phyloP scores from a whole-genome alignment of 352 stramenopile species.

The Phytophthora nicotianae region DNA sequence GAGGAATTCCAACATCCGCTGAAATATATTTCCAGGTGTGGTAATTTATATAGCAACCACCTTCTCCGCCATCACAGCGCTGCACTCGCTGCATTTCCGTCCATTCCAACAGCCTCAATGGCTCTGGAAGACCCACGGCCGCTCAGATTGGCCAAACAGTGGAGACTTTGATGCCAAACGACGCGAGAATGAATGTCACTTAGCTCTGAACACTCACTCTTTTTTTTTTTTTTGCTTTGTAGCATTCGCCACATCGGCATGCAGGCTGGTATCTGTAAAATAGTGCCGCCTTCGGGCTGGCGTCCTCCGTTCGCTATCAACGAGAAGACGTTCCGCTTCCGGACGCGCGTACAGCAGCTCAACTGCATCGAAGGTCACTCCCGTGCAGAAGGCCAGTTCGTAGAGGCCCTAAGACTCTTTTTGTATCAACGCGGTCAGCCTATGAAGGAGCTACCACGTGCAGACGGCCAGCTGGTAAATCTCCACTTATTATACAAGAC shows the following conservation, averaged over 20 bases:
- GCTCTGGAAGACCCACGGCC: neutral
- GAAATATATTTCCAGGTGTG: slow-evolving; percentile 92
- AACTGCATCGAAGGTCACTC: slow-evolving; percentile 90
- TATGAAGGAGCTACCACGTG: slow-evolving; percentile 77
- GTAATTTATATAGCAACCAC: slow-evolving; percentile 54
- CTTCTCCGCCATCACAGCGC: slow-evolving; percentile 10
- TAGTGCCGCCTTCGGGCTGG: slow-evolving; percentile 96
- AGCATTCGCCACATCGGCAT: slow-evolving; percentile 92
- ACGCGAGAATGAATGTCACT: no score
- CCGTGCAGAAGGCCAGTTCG: slow-evolving; percentile 79
- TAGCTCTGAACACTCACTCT: no score
- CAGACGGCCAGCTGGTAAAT: slow-evolving; percentile 78
- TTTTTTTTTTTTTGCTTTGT: neutral
- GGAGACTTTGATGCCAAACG: slow-evolving; percentile 19
- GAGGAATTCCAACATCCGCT: slow-evolving; percentile 92
- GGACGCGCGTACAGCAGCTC: slow-evolving; percentile 96
- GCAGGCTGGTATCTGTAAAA: slow-evolving; percentile 98
- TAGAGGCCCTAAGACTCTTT: slow-evolving; percentile 82
- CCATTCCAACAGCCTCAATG: neutral
- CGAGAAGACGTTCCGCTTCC: slow-evolving; percentile 89
- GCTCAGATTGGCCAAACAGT: slow-evolving; percentile 10
- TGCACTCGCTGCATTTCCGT: neutral
- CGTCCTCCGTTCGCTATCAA: slow-evolving; percentile 90
- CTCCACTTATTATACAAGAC: slow-evolving; percentile 73
- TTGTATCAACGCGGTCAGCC: slow-evolving; percentile 76